These are phyloP conservation scores for Antitrichia curtipendula DNA, from an alignment of 225 moss, liverwort and hornwort species.

Conservation along the genomic window DNA sequence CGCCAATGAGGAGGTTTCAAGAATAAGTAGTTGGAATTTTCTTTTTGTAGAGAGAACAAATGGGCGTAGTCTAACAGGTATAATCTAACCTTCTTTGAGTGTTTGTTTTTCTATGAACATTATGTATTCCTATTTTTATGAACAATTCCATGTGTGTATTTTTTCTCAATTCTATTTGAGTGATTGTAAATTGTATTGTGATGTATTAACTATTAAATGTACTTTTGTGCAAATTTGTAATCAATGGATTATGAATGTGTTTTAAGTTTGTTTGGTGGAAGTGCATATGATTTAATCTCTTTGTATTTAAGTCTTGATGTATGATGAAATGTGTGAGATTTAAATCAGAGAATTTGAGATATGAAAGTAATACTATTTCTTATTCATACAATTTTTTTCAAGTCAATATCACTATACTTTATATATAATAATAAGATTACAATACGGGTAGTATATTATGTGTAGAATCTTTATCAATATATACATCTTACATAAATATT, in stretches of 20 bases:
- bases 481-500: too few species aligned
- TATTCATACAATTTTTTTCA: too few species aligned
- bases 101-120: background rate
- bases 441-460: too few species aligned
- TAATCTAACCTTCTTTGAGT: fast-evolving
- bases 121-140: background rate
- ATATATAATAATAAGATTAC: too few species aligned
- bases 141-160: background rate
- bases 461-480: too few species aligned
- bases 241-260: background rate
- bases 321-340: background rate
- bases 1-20: background rate
- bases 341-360: too few species aligned
- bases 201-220: background rate
- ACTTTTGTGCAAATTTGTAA: background rate
- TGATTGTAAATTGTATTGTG: background rate
- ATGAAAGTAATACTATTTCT: too few species aligned
- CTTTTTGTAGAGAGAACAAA: background rate
- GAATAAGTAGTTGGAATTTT: background rate
- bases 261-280: background rate
- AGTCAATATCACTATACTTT: too few species aligned
- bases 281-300: background rate
- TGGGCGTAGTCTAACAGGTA: fast-evolving
- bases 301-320: background rate
- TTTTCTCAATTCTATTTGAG: background rate